Conservation (phyloP, 306 rosid species). For the Phaseolus lunatus region DNA sequence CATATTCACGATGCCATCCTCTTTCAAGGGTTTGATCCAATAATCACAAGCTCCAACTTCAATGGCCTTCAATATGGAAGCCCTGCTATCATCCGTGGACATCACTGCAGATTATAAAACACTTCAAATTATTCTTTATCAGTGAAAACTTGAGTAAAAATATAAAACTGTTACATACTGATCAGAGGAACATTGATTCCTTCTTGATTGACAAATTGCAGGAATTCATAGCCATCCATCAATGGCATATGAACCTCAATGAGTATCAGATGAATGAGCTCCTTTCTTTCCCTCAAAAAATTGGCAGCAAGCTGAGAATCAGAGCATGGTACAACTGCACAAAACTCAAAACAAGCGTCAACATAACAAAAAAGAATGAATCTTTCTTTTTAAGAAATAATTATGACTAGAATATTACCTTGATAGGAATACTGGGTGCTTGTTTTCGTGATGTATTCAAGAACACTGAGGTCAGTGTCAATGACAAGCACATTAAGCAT, state of each 20-base stretch:
- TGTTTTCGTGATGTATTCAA: conserved; percentile 37
- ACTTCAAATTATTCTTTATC: neutral
- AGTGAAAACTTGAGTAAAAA: neutral
- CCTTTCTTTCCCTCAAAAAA: too few relatives aligned
- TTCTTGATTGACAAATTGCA: conserved; percentile 54
- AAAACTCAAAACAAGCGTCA: neutral
- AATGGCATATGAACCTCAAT: conserved; percentile 71
- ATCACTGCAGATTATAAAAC: conserved; percentile 53
- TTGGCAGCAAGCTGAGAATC: too few relatives aligned
- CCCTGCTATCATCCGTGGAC: conserved; percentile 59
- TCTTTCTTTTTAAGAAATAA: neutral
- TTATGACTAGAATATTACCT: conserved; percentile 41
- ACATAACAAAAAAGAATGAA: neutral
- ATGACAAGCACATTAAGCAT: conserved; percentile 62
- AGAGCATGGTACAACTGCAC: conserved; percentile 3
- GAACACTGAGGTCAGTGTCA: conserved; percentile 56
- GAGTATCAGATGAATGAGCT: conserved; percentile 60
- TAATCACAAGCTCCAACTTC: conserved; percentile 67
- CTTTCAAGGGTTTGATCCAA: conserved; percentile 64
- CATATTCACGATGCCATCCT: conserved; percentile 53
- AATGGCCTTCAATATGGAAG: conserved; percentile 54
- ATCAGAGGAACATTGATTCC: conserved; percentile 65
- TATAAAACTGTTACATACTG: conserved; percentile 49
- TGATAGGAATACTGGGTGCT: conserved; percentile 28
- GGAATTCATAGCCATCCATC: conserved; percentile 65